phyloP scores from a whole-genome alignment of 208 protist species.

The Vickermania ingenoplastis region DNA sequence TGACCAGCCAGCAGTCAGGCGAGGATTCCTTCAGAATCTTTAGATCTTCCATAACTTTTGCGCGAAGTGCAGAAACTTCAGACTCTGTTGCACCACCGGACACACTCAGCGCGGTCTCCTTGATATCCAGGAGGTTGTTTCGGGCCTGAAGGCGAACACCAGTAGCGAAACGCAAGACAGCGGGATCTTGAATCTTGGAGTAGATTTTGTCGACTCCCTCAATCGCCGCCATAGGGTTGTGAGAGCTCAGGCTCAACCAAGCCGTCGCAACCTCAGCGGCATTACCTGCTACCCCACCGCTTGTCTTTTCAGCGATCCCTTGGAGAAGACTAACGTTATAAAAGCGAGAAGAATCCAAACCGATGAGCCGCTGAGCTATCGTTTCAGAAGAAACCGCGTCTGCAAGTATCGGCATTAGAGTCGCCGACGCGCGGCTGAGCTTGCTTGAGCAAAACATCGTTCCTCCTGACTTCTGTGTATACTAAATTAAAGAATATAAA shows the following conservation, averaged over 20 bases:
- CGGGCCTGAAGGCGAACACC: constrained; percentile 54
- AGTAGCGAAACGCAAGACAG: constrained; percentile 48
- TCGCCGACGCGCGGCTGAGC: constrained; percentile 32
- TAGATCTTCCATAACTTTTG: constrained; percentile 44
- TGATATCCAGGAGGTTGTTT: constrained; percentile 65
- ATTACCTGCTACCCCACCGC: constrained; percentile 48
- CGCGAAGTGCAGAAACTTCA: constrained; percentile 59
- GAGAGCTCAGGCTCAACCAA: constrained; percentile 28
- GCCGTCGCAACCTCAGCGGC: constrained; percentile 44
- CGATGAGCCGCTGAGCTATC: constrained; percentile 49
- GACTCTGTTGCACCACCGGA: constrained; percentile 67
- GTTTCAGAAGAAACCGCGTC: constrained; percentile 44
- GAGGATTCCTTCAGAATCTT: constrained; percentile 39
- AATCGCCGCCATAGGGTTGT: constrained; percentile 41
- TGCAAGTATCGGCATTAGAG: constrained; percentile 60
- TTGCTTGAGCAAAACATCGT: constrained; percentile 42
- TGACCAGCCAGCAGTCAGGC: constrained; percentile 67
- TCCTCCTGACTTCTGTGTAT: constrained; percentile 3
- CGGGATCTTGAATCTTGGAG: constrained; percentile 49
- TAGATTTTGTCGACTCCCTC: constrained; percentile 46
- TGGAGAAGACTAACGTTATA: constrained; percentile 49
- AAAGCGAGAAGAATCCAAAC: constrained; percentile 17
- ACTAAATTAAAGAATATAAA: constrained; percentile 4
- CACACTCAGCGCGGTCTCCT: constrained; percentile 62
- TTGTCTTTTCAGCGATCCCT: constrained; percentile 61